Percentiles rank a stretch among this genome's conserved stretches.
phyloP scores from a whole-genome alignment of 495 filamentous ascomycete genomes.

The Annulohypoxylon bovei region DNA sequence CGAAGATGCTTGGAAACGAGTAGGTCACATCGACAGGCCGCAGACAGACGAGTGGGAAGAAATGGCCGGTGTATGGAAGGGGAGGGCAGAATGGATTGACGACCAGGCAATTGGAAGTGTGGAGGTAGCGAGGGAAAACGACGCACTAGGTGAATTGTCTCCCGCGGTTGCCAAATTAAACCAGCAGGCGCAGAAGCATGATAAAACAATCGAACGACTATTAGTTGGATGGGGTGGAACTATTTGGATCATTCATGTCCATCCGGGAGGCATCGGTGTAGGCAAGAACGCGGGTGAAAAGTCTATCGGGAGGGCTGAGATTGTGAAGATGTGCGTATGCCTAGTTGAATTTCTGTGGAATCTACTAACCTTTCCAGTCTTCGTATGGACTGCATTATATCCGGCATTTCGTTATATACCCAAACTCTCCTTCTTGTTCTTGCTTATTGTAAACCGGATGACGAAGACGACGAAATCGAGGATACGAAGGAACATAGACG shows the following conservation, averaged over 20 bases:
- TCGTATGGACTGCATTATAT: slow-evolving; percentile 95
- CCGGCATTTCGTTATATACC: slow-evolving; percentile 96
- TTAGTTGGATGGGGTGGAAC: slow-evolving; percentile 95
- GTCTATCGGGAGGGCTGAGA: slow-evolving; percentile 82
- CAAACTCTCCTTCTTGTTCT: slow-evolving; percentile 89
- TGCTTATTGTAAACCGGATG: slow-evolving; percentile 80
- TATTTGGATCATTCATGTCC: slow-evolving; percentile 93
- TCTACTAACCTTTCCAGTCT: slow-evolving; percentile 67
- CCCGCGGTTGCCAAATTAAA: slow-evolving; percentile 59
- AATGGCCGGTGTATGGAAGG: slow-evolving; percentile 94
- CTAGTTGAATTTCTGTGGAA: neutral
- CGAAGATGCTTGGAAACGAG: slow-evolving; percentile 93
- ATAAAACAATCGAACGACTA: slow-evolving; percentile 74
- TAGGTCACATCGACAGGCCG: slow-evolving; percentile 88
- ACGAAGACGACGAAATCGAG: slow-evolving; percentile 56
- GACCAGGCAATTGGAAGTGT: slow-evolving; percentile 74
- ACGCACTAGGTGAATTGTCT: slow-evolving; percentile 42
- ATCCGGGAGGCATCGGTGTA: slow-evolving; percentile 73
- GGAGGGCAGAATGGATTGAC: slow-evolving; percentile 90
- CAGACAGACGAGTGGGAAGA: slow-evolving; percentile 86
- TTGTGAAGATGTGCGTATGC: slow-evolving; percentile 82
- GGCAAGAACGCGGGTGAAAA: slow-evolving; percentile 76
- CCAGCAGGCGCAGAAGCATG: slow-evolving; percentile 54
- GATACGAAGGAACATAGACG: slow-evolving; percentile 32
- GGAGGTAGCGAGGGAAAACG: slow-evolving; percentile 53